These are phyloP conservation scores for Ceratocystis cubensis DNA, from an alignment of 2,329 filamentous ascomycete genomes.

Conservation along the genomic window DNA sequence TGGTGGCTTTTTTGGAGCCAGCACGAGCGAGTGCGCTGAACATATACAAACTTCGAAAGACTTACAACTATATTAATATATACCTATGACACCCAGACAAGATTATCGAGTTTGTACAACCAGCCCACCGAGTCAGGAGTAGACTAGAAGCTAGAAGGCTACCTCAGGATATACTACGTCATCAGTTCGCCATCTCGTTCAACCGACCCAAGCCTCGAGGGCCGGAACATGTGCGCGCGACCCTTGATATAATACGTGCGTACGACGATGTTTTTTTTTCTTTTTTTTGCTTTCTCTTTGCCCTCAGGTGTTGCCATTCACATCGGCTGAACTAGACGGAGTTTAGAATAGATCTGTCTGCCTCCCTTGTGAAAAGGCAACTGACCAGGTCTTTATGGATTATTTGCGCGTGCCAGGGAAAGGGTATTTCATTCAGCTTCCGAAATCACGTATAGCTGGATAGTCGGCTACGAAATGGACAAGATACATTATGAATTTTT, in stretches of 20 bases:
- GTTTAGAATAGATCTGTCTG: neutral
- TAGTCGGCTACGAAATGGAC: neutral
- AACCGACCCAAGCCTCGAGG: neutral
- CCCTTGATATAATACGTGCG: neutral
- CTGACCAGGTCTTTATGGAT: neutral
- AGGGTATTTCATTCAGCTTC: neutral
- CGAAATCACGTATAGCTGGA: no score
- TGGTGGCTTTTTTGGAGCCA: neutral
- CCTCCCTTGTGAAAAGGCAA: neutral
- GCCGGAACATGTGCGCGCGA: neutral
- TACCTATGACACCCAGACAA: neutral
- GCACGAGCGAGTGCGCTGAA: neutral
- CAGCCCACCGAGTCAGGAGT: neutral
- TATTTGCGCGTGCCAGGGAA: neutral
- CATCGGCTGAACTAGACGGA: neutral
- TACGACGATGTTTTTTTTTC: neutral
- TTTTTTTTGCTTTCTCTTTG: neutral
- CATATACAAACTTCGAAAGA: neutral
- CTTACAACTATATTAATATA: constrained; percentile 1
- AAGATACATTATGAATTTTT: neutral
- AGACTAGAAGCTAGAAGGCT: neutral
- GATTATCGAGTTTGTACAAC: neutral
- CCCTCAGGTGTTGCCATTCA: neutral
- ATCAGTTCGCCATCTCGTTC: neutral
- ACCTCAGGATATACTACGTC: neutral